Percentiles rank a stretch among this genome's conserved stretches.
Conservation (phyloP, 2,329 filamentous ascomycete species). For the Cephalotrichum gorgonifer region DNA sequence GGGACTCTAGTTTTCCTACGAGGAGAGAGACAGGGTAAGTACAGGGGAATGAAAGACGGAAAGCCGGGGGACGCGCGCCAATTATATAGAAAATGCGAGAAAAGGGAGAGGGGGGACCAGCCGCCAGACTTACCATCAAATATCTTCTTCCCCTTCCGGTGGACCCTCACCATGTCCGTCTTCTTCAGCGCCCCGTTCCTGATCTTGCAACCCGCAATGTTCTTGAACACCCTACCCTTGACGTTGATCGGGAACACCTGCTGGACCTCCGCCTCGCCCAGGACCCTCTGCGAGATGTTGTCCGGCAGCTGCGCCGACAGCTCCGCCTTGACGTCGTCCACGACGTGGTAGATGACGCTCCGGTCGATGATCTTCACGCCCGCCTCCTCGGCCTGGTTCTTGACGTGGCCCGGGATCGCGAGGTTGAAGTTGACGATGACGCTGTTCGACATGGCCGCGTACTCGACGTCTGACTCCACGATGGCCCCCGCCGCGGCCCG, state of each 20-base stretch:
- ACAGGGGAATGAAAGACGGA: background rate
- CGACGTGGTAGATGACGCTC: conserved; percentile 74
- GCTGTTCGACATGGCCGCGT: conserved; percentile 67
- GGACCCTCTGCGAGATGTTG: conserved; percentile 56
- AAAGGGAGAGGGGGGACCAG: background rate
- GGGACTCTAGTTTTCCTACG: conserved; percentile 63
- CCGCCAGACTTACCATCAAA: conserved; percentile 62
- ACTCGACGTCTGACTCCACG: conserved; percentile 79
- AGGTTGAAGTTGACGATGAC: conserved; percentile 83
- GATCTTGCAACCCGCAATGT: conserved; percentile 80
- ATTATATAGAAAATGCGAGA: background rate
- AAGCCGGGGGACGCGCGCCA: background rate
- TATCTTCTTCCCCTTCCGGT: conserved; percentile 59
- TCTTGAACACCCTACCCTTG: conserved; percentile 57
- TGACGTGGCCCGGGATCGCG: conserved; percentile 54
- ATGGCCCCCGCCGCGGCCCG: conserved; percentile 69
- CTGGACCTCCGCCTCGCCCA: conserved; percentile 79
- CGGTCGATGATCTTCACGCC: conserved; percentile 74
- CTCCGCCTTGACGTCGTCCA: conserved; percentile 59
- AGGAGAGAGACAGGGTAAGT: conserved; percentile 11
- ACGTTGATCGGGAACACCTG: conserved; percentile 78
- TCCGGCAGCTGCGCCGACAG: conserved; percentile 63
- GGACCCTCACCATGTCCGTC: conserved; percentile 56
- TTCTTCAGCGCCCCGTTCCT: conserved; percentile 66
- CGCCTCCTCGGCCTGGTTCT: conserved; percentile 55